phyloP scores from a whole-genome alignment of 2,329 filamentous ascomycete genomes.

The Aspergillus sp. region DNA sequence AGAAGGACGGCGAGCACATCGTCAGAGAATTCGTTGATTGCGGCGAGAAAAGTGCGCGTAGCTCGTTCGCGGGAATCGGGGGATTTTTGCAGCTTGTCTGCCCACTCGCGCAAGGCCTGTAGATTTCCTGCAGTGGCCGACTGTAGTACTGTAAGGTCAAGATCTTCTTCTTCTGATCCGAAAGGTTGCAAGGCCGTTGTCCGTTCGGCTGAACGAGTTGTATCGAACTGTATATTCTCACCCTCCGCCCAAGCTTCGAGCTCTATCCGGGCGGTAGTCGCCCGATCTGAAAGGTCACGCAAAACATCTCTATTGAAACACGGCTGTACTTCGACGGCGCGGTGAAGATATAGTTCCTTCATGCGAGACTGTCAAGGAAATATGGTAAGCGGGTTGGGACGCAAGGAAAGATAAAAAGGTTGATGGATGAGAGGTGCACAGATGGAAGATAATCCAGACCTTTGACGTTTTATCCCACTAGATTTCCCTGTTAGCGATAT shows the following conservation, averaged over 20 bases:
- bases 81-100: conserved; percentile 66
- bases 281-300: conserved; percentile 93
- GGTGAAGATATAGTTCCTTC: conserved; percentile 93
- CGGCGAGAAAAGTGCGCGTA: conserved; percentile 85
- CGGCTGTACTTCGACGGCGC: conserved; percentile 94
- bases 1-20: conserved; percentile 74
- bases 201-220: conserved; percentile 40
- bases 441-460: conserved; percentile 43
- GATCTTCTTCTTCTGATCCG: conserved; percentile 82
- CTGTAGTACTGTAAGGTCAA: conserved; percentile 84
- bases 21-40: conserved; percentile 80
- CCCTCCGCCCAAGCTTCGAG: conserved; percentile 96
- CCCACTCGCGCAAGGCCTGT: conserved; percentile 73
- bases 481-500: conserved; percentile 20
- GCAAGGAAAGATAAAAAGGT: background rate
- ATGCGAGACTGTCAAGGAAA: conserved; percentile 69
- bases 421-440: background rate
- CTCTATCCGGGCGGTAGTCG: conserved; percentile 92
- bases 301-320: conserved; percentile 98
- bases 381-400: conserved; percentile 31
- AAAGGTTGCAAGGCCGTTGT: conserved; percentile 38
- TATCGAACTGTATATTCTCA: conserved; percentile 84
- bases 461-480: conserved; percentile 99
- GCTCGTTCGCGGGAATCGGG: conserved; percentile 70
- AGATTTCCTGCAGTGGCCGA: conserved; percentile 78